Evolutionary conservation across 148 eudicot species (phyloP), one percentile per base, ranked within the genome.

Genomic region (Persicaria tinctoria): DNA sequence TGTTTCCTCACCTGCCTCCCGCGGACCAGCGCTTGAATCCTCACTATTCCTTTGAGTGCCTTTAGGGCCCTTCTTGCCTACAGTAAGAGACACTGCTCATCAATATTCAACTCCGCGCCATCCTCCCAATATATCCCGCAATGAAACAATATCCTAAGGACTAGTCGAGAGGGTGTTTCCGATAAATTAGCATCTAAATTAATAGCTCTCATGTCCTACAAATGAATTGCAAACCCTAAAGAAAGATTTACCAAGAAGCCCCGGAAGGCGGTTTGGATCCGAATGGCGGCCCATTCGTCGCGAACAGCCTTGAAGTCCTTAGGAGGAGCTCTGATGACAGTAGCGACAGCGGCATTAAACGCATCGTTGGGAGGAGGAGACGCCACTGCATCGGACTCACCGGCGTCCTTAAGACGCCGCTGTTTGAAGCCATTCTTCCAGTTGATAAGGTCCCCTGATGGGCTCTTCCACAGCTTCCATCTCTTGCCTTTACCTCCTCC

Each of bases 221-320:
- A 32, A 32, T 32, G 41, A 32, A 32, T 32, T 32, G 41, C 41
- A 1, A 32, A 32, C 41, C 0, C 41, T 32, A 32, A 10, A 50
- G 0, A 50, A 13, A 3, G 59, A 69, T 23, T 53, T 82, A 96
- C 99, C 99, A 96, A 81, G 76, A 96, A 92, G 5, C 91, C 97
- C 11, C 99, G 90, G 76, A 92, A 92, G 3, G 97, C 88, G 14
- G 99, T 96, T 84, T 96, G 97, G 77, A 96, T 89, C 46, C 99
- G 90, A 73, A 96, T 89, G 27, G 99, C 93, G 71, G 99, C 99
- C 99, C 99, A 90, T 88, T 96, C 97, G 78, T 88, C 81, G 80
- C 91, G 83, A 51, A 96, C 97, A 82, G 75, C 91, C 60, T 72
- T 84, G 79, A 96, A 96, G 82, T 90, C 91, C 72, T 87, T 89